Evolutionary conservation across 768 basidiomycete genomes (phyloP), one percentile per base, ranked within the genome.

Genomic region (Zangia roseola): DNA sequence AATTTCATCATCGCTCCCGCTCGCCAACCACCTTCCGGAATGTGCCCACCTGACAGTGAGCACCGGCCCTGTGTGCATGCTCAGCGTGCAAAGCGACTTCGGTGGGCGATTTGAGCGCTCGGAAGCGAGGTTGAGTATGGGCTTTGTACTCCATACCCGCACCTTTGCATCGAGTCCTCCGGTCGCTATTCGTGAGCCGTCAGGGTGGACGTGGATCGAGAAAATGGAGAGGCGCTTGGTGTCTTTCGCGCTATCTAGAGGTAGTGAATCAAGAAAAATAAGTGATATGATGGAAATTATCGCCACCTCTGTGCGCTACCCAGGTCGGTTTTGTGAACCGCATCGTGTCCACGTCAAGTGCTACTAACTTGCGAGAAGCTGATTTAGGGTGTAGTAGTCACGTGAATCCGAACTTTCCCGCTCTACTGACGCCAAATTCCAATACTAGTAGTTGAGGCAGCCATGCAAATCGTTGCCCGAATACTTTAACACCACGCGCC

Each of bases 121-220:
- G 24, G 89, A 75, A 36, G 81, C 77, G 13, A 78, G 70, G 54
- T 84, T 84, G n/a, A 98, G 73, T 56, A 98, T 95, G 0, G 97
- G 94, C 53, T 90, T 86, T 1, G 97, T 98, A 53, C 89, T 90
- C 95, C 95, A 99, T 70, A 99, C 91, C 41, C 93, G 88, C 52
- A 99, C 84, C 74, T 94, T 94, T 34, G 91, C 88, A 67, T 99
- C 95, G 45, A 99, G 77, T 2, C 94, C 94, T 24, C 94, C 97
- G 1, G 95, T 99, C n/a, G 97, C 95, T 57, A 99, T 87, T 16
- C 95, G 82, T 17, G 91, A 93, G 54, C 91, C 91, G 61, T 99
- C 95, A 0, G 95, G 95, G 60, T 97, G 94, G 10, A 97, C 91
- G 57, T 92, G 87, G 17, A 95, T 81, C 8, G 91, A 89, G 75